Percentiles rank a stretch among this genome's conserved stretches.
phyloP scores from a whole-genome alignment of 306 rosid genomes.

The Citrullus colocynthis region DNA sequence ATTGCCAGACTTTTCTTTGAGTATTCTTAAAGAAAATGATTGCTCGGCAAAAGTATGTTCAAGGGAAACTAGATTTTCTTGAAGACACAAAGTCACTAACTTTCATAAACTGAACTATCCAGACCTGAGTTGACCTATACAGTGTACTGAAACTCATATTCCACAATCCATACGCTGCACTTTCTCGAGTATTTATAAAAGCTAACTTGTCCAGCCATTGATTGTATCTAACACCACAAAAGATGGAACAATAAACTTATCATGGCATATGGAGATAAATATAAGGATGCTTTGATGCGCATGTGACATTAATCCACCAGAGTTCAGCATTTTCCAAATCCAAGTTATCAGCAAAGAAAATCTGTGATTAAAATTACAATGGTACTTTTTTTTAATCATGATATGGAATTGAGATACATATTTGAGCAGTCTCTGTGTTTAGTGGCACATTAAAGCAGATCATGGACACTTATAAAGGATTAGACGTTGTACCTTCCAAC shows the following conservation, averaged over 20 bases:
- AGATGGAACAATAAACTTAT: slow-evolving; percentile 7
- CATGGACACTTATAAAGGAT: slow-evolving; percentile 8
- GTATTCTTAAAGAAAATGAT: background rate
- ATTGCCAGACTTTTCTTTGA: background rate
- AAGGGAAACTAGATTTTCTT: background rate
- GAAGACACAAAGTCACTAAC: background rate
- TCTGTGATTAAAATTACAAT: background rate
- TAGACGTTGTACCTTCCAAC: slow-evolving; percentile 30
- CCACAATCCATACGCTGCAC: slow-evolving; percentile 64
- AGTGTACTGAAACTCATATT: slow-evolving; percentile 43
- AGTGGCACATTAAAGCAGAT: background rate
- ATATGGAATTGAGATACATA: background rate
- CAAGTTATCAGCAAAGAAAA: background rate
- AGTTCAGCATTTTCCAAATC: background rate
- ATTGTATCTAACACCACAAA: slow-evolving; percentile 37
- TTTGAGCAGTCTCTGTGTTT: background rate
- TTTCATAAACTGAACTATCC: slow-evolving; percentile 5
- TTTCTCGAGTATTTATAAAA: slow-evolving; percentile 41
- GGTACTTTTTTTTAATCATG: background rate
- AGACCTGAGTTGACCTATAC: slow-evolving; percentile 69
- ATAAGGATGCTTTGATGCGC: background rate
- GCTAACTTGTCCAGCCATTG: slow-evolving; percentile 50
- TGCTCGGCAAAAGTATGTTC: background rate
- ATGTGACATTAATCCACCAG: background rate
- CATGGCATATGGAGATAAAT: background rate